Base-by-base conservation (phyloP, 371 early-diverging fungal genomes). In the Mucor ambiguus region DNA sequence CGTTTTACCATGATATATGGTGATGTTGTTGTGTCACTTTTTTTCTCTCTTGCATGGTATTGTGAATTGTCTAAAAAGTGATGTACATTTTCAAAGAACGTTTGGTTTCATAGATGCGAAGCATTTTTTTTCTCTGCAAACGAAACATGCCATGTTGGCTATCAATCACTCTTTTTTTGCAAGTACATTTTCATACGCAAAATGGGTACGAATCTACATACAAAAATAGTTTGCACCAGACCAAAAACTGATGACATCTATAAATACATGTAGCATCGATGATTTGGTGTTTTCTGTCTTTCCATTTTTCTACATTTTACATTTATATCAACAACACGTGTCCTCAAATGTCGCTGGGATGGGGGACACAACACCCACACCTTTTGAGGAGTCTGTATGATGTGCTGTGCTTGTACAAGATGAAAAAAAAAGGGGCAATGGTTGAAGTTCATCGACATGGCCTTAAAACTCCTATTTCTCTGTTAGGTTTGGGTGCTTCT, bases 251-350 rank as follows among this genome's bases (percentile, higher is more conserved):
- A 52, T 28, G 28, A 28, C 28, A 14, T 52, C 52, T 52, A 52
- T 28, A 52, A 52, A 52, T 52, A 52, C 41, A 41, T 41, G 41
- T 18, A 41, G 41, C 18, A 18, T 41, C 41, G 41, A 41, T 26
- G 14, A 16, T 26, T 26, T 28, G 52, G 14, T 52, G 26, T 28
- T 52, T 52, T 52, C 52, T 52, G 52, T 16, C 49, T 24, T 52
- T 52, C 14, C 0, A 41, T 18, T 28, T 52, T 52, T 52, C 52
- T 52, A 22, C 28, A 48, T 52, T 52, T 52, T 28, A 52, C 28
- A 52, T 52, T 46, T 46, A 20, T 46, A 46, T 46, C 46, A 46
- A 52, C 52, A 52, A 4, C 52, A 52, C 52, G 52, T 52, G 52
- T 28, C 52, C 16, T 52, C 52, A 22, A 14, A 26, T 52, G 24